Base-by-base conservation (phyloP, 2,329 filamentous ascomycete genomes). In the Macrophomina phaseolina region DNA sequence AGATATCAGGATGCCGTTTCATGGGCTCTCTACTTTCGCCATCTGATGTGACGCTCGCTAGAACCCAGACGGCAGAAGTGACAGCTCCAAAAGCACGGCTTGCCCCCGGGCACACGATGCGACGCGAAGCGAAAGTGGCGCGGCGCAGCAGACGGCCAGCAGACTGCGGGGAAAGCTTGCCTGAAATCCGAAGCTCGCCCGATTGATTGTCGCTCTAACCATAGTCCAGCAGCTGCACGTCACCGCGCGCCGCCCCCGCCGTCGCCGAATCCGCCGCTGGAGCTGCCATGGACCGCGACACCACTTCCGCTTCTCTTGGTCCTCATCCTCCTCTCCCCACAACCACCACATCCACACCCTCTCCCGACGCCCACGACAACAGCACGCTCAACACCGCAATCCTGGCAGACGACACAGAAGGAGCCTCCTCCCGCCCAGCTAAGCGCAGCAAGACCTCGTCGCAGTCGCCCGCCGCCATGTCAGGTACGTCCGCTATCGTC, bases 351-450 rank as follows among this genome's bases (percentile, higher is more conserved):
- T 64, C 61, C 46, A 12, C 49, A 23, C n/a, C 28, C 36, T 32
- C 62, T 5, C 8, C 48, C 49, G 46, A 5, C 49, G 46, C 5
- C 49, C 16, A 40, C 32, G 32, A 18, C 34, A 38, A 18, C 34
- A 55, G 16, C 52, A 55, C 36, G 32, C 52, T 38, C 63, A 48
- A 65, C 63, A 40, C 52, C 63, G 63, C 63, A 55, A 65, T 38
- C n/a, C 63, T 65, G 63, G 63, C 63, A 51, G 63, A 65, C 51
- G 51, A 55, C 30, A 40, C 40, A 65, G 63, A 48, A 40, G 42
- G 40, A 38, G 36, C 11, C 42, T 65, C 11, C 42, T 65, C 52
- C 5, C 63, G 51, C 45, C 51, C 63, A 38, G 32, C 63, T 40
- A 65, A 65, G 45, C 63, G 63, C 18, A 65, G 40, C 63, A 58